Base-by-base conservation (phyloP, 2,329 filamentous ascomycete species). In the Stagonosporopsis vannaccii region DNA sequence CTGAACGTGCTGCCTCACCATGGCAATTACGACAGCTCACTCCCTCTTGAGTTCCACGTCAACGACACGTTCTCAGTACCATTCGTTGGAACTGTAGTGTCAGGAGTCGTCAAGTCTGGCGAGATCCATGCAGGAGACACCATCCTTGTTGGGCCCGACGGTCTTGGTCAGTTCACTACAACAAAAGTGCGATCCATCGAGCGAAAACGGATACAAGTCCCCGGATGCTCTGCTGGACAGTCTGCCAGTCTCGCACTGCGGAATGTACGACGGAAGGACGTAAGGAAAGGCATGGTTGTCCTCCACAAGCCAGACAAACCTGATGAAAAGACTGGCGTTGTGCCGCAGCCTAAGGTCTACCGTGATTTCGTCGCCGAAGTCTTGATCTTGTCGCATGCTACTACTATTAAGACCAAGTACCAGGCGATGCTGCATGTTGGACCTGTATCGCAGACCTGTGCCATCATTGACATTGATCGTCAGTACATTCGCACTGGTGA, bases 51-150 rank as follows among this genome's bases (percentile, higher is more conserved):
- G 73, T 97, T 98, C 66, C 89, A 96, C 58, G 85, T 99, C 62
- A 99, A 98, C 72, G 95, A 99, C 74, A 98, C 92, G 0, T 99
- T 98, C 82, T 97, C 93, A 0, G 95, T 99, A 4, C 95, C 95
- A 2, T 97, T 97, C 75, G 92, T 96, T 0, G 95, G 95, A 12
- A 99, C 95, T 0, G 95, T 99, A 0, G 93, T 99, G 1, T 95
- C 91, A 32, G 95, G 95, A 0, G 93, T 99, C 30, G 88, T 98
- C 60, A 96, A 96, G 69, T 81, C 79, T 35, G 83, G 94, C 0
- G 88, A 96, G 1, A 85, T 97, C 15, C 95, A 98, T 72, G 86
- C 91, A 1, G 94, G 94, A n/a, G 95, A 99, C 70, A 87, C 84
- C 7, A 88, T 99, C 4, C 83, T 97, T 33, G 87, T 99, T 23